phyloP scores from a whole-genome alignment of 192 early-diverging fungal species.

The Podila horticola region DNA sequence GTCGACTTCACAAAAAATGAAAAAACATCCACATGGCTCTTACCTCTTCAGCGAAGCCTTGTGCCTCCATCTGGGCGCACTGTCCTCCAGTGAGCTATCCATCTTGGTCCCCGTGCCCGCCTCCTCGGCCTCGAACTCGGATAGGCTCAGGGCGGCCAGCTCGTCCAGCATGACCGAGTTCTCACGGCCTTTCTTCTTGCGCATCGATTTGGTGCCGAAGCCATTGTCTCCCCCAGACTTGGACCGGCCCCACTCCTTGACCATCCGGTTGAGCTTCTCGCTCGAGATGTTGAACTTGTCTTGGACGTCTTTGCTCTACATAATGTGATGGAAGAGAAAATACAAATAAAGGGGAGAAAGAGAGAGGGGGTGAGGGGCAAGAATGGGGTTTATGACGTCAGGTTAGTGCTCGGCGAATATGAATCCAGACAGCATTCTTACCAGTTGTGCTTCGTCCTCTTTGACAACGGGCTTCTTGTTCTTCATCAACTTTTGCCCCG shows the following conservation, averaged over 20 bases:
- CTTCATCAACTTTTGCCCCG: conserved; percentile 25
- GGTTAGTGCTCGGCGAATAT: not conserved
- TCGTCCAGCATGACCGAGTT: conserved; percentile 30
- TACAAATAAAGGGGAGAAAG: no score
- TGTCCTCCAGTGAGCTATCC: not conserved
- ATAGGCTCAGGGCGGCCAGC: conserved; percentile 15
- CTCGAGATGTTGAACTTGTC: conserved; percentile 63
- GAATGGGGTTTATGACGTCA: no score
- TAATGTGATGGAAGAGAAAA: no score
- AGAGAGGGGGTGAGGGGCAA: no score
- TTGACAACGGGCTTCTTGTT: conserved; percentile 16
- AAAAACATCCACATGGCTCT: no score
- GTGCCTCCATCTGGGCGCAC: conserved; percentile 28
- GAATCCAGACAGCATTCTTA: conserved; percentile 7
- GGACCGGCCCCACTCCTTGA: conserved; percentile 56
- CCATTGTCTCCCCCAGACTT: conserved; percentile 2
- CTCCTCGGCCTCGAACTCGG: conserved; percentile 11
- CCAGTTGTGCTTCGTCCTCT: conserved; percentile 57
- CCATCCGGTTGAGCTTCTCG: conserved; percentile 56
- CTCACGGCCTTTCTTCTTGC: conserved; percentile 40
- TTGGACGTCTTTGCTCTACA: conserved; percentile 61
- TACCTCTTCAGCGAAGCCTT: conserved; percentile 36
- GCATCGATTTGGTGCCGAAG: conserved; percentile 16
- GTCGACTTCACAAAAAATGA: no score
- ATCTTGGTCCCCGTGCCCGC: not conserved